phyloP scores from a whole-genome alignment of 305 asterid species.

The Fraxinus xanthoxyloides region DNA sequence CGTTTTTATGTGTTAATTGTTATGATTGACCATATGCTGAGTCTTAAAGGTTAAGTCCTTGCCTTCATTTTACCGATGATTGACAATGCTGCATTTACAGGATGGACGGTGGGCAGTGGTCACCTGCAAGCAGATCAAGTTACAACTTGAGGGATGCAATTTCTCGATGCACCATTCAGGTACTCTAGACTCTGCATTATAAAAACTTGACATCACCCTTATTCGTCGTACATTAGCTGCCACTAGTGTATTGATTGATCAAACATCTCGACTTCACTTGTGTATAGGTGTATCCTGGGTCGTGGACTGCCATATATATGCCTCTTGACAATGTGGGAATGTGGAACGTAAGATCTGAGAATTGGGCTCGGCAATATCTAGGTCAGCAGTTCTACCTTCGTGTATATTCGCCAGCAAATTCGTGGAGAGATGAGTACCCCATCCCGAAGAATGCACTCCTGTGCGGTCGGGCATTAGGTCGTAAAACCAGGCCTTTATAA shows the following conservation, averaged over 20 bases:
- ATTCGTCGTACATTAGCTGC: not conserved
- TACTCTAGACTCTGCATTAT: not conserved
- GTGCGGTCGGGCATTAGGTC: constrained; percentile 43
- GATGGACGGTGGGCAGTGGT: constrained; percentile 43
- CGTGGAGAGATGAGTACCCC: constrained; percentile 47
- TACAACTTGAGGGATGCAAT: constrained; percentile 41
- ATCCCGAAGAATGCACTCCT: constrained; percentile 40
- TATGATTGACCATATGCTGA: not conserved
- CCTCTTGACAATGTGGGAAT: constrained; percentile 50
- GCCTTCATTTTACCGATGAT: not conserved
- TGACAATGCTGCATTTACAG: not conserved
- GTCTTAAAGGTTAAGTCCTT: not conserved
- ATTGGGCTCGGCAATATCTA: constrained; percentile 46
- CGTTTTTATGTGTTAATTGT: not conserved
- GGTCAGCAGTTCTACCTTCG: constrained; percentile 52
- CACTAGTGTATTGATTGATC: not conserved
- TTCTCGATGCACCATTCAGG: constrained; percentile 40
- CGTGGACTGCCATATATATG: constrained; percentile 50
- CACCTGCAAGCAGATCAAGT: constrained; percentile 34
- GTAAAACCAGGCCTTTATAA: constrained; percentile 29
- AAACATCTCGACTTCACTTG: not conserved
- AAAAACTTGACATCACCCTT: not conserved
- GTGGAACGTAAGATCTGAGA: constrained; percentile 47
- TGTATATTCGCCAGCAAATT: constrained; percentile 37
- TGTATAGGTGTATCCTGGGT: constrained; percentile 41